Percentiles rank a stretch among this genome's conserved stretches.
Conservation (phyloP, 768 basidiomycete genomes). For the Tylopilus sp. region DNA sequence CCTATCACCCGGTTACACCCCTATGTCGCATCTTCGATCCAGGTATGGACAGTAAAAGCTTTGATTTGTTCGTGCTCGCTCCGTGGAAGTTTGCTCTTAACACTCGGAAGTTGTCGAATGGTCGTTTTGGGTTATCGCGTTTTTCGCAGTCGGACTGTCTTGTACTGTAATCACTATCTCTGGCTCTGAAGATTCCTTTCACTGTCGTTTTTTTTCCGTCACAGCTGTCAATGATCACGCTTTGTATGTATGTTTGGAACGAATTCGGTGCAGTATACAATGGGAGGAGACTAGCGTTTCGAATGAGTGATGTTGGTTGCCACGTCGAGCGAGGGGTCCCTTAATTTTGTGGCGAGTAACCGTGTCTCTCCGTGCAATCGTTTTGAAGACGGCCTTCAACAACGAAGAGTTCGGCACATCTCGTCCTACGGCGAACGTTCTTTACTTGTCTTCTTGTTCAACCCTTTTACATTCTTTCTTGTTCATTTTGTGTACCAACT, state of each 20-base stretch:
- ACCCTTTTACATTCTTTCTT: no score
- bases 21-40: conserved; percentile 22
- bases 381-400: conserved; percentile 16
- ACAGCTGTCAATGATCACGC: conserved; percentile 25
- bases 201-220: conserved; percentile 11
- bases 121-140: conserved; percentile 32
- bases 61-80: conserved; percentile 23
- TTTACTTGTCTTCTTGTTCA: conserved; percentile 25
- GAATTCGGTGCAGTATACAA: conserved; percentile 13
- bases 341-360: conserved; percentile 17
- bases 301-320: conserved; percentile 21
- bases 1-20: conserved; percentile 20
- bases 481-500: conserved; percentile 21
- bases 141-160: conserved; percentile 32
- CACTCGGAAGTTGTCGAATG: conserved; percentile 30
- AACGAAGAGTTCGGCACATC: conserved; percentile 11
- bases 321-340: conserved; percentile 19
- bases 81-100: conserved; percentile 28
- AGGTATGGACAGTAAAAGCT: conserved; percentile 29
- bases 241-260: conserved; percentile 34
- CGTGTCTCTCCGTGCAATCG: conserved; percentile 9
- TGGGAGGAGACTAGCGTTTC: not conserved
- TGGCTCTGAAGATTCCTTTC: conserved; percentile 14
- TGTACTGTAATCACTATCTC: conserved; percentile 32
- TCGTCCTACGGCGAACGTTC: conserved; percentile 19